phyloP scores from a whole-genome alignment of 257 asterid species.

The Leptodermis oblonga region DNA sequence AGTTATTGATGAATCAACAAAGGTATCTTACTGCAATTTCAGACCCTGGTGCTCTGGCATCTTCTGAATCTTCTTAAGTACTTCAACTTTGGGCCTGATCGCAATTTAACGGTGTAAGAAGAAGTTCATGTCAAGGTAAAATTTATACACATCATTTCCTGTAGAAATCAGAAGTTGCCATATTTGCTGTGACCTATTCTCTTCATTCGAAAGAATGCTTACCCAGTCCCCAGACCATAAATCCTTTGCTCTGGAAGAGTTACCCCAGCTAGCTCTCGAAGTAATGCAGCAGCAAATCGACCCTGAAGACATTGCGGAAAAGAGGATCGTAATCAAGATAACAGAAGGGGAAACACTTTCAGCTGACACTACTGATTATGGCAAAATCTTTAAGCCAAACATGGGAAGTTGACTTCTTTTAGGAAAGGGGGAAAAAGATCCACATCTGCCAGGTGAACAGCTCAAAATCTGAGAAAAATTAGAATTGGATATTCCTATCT shows the following conservation, averaged over 20 bases:
- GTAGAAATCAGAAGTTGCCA: background rate
- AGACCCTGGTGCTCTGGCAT: conserved; percentile 91
- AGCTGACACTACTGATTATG: background rate
- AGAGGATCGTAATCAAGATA: background rate
- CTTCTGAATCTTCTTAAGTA: conserved; percentile 79
- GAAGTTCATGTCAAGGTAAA: conserved; percentile 9
- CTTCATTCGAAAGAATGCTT: conserved; percentile 20
- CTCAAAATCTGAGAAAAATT: background rate
- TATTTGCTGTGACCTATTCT: background rate
- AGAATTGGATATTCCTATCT: background rate
- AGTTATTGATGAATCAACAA: background rate
- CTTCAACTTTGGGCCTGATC: conserved; percentile 83
- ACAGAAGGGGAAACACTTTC: background rate
- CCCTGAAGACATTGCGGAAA: conserved; percentile 37
- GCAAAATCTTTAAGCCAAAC: background rate
- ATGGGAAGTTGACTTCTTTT: background rate
- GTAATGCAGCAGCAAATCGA: conserved; percentile 82
- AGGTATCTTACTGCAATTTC: conserved; percentile 66
- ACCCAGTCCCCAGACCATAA: conserved; percentile 91
- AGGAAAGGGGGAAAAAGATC: background rate
- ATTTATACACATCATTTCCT: background rate
- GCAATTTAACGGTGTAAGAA: conserved; percentile 12
- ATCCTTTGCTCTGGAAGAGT: conserved; percentile 70
- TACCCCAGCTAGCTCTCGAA: conserved; percentile 78
- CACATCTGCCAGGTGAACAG: background rate